Evolutionary conservation across 2,329 filamentous ascomycete genomes (phyloP).

Genomic region (Fusarium secorum): DNA sequence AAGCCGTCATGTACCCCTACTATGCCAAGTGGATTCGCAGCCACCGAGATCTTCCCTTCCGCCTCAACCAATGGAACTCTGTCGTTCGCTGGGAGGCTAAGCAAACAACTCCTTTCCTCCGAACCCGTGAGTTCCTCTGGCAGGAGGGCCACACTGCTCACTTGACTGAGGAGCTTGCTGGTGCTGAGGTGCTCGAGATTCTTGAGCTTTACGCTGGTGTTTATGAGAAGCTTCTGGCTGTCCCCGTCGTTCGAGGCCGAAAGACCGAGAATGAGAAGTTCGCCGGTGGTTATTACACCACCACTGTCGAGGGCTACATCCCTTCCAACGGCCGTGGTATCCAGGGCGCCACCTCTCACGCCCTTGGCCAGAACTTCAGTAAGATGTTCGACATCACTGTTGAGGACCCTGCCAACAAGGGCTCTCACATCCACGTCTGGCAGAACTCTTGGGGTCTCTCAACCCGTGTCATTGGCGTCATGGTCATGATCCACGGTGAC

Average conservation of each 20-base stretch:
- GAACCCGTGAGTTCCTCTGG: constrained; percentile 96
- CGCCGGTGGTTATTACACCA: constrained; percentile 94
- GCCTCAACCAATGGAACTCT: constrained; percentile 98
- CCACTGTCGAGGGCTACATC: constrained; percentile 96
- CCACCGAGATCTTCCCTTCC: constrained; percentile 91
- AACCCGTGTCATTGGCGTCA: constrained; percentile 95
- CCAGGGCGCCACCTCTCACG: constrained; percentile 94
- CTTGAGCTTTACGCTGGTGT: constrained; percentile 91
- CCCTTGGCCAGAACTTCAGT: constrained; percentile 95
- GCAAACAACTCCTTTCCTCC: constrained; percentile 84
- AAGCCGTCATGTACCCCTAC: constrained; percentile 93
- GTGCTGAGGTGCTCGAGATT: constrained; percentile 88
- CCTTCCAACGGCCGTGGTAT: constrained; percentile 95
- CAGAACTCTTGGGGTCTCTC: constrained; percentile 99
- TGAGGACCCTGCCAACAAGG: constrained; percentile 86
- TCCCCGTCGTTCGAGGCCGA: constrained; percentile 89
- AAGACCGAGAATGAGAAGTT: constrained; percentile 99
- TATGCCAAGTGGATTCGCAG: constrained; percentile 97
- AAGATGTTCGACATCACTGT: constrained; percentile 99
- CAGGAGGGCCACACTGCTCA: constrained; percentile 95
- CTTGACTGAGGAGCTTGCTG: constrained; percentile 81
- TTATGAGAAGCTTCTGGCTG: constrained; percentile 92
- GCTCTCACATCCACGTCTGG: constrained; percentile 86
- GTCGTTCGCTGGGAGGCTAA: constrained; percentile 96
- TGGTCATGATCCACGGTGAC: constrained; percentile 98